Evolutionary conservation across 192 early-diverging fungal species (phyloP).

Genomic region (Umbelopsis vinacea): DNA sequence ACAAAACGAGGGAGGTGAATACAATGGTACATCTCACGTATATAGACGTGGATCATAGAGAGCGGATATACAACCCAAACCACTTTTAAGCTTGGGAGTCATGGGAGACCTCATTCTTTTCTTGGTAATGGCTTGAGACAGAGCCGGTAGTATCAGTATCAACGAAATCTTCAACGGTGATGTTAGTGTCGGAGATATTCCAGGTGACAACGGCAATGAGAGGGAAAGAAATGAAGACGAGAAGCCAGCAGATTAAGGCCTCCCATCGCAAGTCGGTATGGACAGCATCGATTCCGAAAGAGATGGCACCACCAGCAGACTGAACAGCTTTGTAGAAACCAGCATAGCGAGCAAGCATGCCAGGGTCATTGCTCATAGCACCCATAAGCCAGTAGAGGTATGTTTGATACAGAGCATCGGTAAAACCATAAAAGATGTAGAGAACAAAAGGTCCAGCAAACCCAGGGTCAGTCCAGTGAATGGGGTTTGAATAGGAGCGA

Average conservation of each 20-base stretch:
- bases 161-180: conserved; percentile 6
- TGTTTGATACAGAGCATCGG: conserved; percentile 81
- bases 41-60: not conserved
- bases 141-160: not conserved
- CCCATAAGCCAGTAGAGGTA: conserved; percentile 51
- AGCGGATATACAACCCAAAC: not conserved
- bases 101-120: not conserved
- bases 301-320: conserved; percentile 76
- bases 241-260: conserved; percentile 56
- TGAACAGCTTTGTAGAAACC: conserved; percentile 92
- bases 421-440: conserved; percentile 78
- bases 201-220: conserved; percentile 54
- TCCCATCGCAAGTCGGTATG: conserved; percentile 35
- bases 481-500: conserved; percentile 44
- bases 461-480: conserved; percentile 49
- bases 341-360: conserved; percentile 69
- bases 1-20: no score
- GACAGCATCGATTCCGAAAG: conserved; percentile 72
- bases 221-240: conserved; percentile 52
- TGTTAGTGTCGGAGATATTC: conserved; percentile 52
- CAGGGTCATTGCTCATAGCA: conserved; percentile 52
- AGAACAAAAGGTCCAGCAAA: conserved; percentile 52
- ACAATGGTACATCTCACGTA: no score
- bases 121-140: not conserved
- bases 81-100: not conserved